Percentiles rank a stretch among this genome's conserved stretches.
Conservation (phyloP, 1,284 basidiomycete species). For the Apiotrichum sp. region DNA sequence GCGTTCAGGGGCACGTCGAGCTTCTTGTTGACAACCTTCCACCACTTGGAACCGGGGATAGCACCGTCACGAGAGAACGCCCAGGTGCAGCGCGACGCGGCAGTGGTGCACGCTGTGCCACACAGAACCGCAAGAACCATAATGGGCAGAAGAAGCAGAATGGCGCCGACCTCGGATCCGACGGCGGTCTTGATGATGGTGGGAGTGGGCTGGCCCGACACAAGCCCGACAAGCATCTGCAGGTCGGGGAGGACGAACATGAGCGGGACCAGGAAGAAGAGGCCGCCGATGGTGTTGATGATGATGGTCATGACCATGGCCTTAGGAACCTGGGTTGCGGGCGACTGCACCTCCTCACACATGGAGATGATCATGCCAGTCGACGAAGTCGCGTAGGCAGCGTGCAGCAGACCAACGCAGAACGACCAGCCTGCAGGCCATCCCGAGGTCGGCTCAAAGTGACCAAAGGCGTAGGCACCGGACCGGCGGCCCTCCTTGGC, state of each 20-base stretch:
- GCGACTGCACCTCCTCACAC: constrained; percentile 44
- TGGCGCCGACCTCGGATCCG: constrained; percentile 43
- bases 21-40: constrained; percentile 40
- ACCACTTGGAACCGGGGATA: constrained; percentile 43
- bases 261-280: constrained; percentile 45
- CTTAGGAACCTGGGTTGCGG: constrained; percentile 40
- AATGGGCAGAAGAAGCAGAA: constrained; percentile 46
- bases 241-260: constrained; percentile 48
- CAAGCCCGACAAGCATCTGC: constrained; percentile 35
- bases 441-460: constrained; percentile 16
- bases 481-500: constrained; percentile 37
- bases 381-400: constrained; percentile 35
- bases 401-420: constrained; percentile 40
- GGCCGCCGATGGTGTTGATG: constrained; percentile 28
- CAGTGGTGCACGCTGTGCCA: constrained; percentile 42
- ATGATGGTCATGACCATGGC: constrained; percentile 28
- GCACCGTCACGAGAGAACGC: constrained; percentile 49
- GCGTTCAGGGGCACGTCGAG: constrained; percentile 47
- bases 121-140: constrained; percentile 47
- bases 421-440: constrained; percentile 19
- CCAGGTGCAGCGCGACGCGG: constrained; percentile 37
- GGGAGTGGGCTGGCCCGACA: constrained; percentile 47
- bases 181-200: constrained; percentile 47
- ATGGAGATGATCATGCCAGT: constrained; percentile 44
- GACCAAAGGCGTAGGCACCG: constrained; percentile 27